Evolutionary conservation across 176 grass and related monocot species (phyloP), one percentile per base, ranked within the genome.

Genomic region (Zoysia japonica): DNA sequence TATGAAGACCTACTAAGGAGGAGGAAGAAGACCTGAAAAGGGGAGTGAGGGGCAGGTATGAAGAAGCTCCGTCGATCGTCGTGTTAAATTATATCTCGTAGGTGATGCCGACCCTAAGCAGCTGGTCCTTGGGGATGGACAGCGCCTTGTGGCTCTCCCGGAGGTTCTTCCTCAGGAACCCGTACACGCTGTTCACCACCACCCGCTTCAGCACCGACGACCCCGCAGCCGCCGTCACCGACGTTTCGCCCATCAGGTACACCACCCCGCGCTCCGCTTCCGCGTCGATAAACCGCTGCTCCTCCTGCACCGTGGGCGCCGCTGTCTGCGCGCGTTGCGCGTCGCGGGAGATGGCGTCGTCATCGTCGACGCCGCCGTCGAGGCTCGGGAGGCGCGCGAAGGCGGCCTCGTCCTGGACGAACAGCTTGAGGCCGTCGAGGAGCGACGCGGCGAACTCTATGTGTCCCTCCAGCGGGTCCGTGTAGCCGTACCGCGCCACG

Each of bases 51-150:
- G 16, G 7, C 17, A 61, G 20, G 36, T 10, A 11, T 1, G 59
- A 36, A 49, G 48, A 10, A 10, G 7, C 15, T 59, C 17, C 55
- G 20, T 10, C 19, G n/a, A 2, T 3, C 61, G 3, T 6, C 37
- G 62, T 14, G 3, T 5, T 9, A 2, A 6, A 0, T 52, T 47
- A 78, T 7, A 90, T 87, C 45, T 93, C 88, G 60, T 90, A 88
- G 56, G 77, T 86, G 82, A 93, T 84, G 47, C 91, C 91, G 40
- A 93, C 75, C 74, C 90, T 90, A 57, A 93, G 85, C 61, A 90
- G 6, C 81, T 93, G 80, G 70, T 86, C 78, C 40, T 76, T 65
- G 2, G 88, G 91, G 14, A 93, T 88, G 69, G 72, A 67, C 77
- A 93, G 64, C 50, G 55, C 63, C 78, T 85, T 80, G 62, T 90